phyloP scores from a whole-genome alignment of 2,329 filamentous ascomycete genomes.

The Xylariaceae sp. region DNA sequence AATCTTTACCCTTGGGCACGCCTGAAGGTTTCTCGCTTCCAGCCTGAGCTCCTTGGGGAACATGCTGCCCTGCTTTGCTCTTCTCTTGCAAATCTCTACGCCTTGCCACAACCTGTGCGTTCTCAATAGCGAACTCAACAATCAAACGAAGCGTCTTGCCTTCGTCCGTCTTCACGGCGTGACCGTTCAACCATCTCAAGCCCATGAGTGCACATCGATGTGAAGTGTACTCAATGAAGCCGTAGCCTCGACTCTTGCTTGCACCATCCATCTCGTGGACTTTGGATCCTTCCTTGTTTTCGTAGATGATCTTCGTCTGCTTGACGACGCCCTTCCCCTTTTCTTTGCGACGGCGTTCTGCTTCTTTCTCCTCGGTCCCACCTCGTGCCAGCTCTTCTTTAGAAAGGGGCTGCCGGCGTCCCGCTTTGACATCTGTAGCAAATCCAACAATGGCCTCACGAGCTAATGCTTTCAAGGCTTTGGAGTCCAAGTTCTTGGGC shows the following conservation, averaged over 20 bases:
- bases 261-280: constrained; percentile 72
- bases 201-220: constrained; percentile 96
- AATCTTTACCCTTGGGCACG: constrained; percentile 29
- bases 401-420: constrained; percentile 73
- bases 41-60: constrained; percentile 9
- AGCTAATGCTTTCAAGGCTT: constrained; percentile 86
- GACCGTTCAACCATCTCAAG: constrained; percentile 87
- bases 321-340: constrained; percentile 85
- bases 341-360: constrained; percentile 74
- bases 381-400: constrained; percentile 84
- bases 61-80: constrained; percentile 11
- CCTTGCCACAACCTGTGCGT: constrained; percentile 88
- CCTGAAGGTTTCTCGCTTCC: constrained; percentile 3
- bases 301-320: constrained; percentile 93
- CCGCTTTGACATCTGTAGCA: constrained; percentile 80
- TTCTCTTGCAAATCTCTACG: constrained; percentile 56
- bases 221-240: constrained; percentile 94
- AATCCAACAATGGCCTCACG: constrained; percentile 93
- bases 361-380: constrained; percentile 74
- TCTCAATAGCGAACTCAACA: constrained; percentile 97
- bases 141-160: constrained; percentile 88
- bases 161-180: constrained; percentile 53
- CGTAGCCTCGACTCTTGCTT: constrained; percentile 86
- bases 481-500: constrained; percentile 76
- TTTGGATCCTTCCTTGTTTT: constrained; percentile 82